These are phyloP conservation scores for Pyronema omphalodes DNA, from an alignment of 495 filamentous ascomycete species.

Conservation along the genomic window DNA sequence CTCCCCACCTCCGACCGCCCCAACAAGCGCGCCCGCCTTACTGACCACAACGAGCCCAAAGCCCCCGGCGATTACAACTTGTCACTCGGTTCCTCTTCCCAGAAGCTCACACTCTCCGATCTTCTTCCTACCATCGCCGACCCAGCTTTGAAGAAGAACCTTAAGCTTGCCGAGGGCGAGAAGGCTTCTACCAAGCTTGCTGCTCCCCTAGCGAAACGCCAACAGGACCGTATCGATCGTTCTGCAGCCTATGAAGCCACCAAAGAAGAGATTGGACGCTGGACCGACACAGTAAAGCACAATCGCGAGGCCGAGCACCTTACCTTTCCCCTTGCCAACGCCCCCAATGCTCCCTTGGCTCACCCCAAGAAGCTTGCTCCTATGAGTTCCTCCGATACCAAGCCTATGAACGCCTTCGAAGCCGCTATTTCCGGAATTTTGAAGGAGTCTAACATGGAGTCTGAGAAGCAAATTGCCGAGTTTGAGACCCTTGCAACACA, in stretches of 20 bases:
- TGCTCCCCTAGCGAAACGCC: conserved; percentile 69
- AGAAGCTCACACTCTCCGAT: conserved; percentile 67
- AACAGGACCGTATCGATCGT: conserved; percentile 79
- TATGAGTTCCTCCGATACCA: conserved; percentile 26
- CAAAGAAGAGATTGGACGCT: conserved; percentile 73
- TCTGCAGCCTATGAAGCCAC: conserved; percentile 72
- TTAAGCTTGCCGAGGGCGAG: conserved; percentile 41
- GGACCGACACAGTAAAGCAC: conserved; percentile 86
- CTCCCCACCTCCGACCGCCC: conserved; percentile 28
- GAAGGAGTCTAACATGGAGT: conserved; percentile 41
- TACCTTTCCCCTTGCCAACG: conserved; percentile 70
- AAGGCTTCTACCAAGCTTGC: conserved; percentile 43
- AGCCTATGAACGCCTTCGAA: conserved; percentile 66
- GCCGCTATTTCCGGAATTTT: conserved; percentile 68
- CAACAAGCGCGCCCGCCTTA: conserved; percentile 19
- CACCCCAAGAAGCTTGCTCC: conserved; percentile 31
- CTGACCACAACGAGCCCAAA: conserved; percentile 25
- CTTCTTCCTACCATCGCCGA: conserved; percentile 58
- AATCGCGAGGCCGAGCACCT: conserved; percentile 85
- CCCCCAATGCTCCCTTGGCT: conserved; percentile 35
- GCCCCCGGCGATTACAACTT: conserved; percentile 22
- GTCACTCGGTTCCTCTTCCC: conserved; percentile 25
- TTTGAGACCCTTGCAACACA: conserved; percentile 53
- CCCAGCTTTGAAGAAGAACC: conserved; percentile 54
- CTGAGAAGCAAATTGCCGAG: conserved; percentile 44